Base-by-base conservation (phyloP, 202 grass and related monocot genomes). In the Panicum hallii region DNA sequence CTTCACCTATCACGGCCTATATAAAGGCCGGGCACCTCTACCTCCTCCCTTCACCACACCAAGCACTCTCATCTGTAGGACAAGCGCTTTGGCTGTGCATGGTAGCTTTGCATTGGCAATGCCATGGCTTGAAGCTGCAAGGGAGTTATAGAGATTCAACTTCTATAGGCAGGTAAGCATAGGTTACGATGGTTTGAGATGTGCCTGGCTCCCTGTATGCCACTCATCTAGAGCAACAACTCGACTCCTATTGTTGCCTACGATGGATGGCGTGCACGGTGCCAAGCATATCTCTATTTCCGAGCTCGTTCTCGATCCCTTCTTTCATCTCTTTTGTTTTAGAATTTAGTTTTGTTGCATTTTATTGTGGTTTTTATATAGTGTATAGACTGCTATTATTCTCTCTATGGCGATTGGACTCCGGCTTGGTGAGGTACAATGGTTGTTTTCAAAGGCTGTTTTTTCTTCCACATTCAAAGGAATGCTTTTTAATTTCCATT, bases 201-300 rank as follows among this genome's bases (percentile, higher is more conserved):
- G 76, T 92, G 90, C 90, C 90, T 92, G 90, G 87, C 90, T 92
- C 90, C 90, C 90, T 92, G 90, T 92, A 92, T 89, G 90, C 90
- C 90, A 92, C 84, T 84, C 90, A 87, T 87, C 76, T 84, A 84
- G 87, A 87, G 17, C 90, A 87, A 87, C 84, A 65, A 3, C 11
- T 41, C 16, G 12, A 43, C 53, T 12, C 20, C 22, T 38, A 16
- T 32, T 73, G 87, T 87, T 87, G 90, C 80, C 87, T 89, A 75
- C 2, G 42, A 89, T 92, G 90, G 84, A 41, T 92, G 90, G 87
- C 87, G 87, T 92, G 90, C 90, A 89, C 58, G 84, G 50, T 81
- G 87, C 90, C 90, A 92, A 92, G 90, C 90, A 92, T 87, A 38
- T 80, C 63, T n/a, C 22, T 44, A 19, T 83, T 78, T 56, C 23